Percentiles rank a stretch among this genome's conserved stretches.
Conservation (phyloP, 225 moss, liverwort and hornwort genomes). For the Asterella californica region DNA sequence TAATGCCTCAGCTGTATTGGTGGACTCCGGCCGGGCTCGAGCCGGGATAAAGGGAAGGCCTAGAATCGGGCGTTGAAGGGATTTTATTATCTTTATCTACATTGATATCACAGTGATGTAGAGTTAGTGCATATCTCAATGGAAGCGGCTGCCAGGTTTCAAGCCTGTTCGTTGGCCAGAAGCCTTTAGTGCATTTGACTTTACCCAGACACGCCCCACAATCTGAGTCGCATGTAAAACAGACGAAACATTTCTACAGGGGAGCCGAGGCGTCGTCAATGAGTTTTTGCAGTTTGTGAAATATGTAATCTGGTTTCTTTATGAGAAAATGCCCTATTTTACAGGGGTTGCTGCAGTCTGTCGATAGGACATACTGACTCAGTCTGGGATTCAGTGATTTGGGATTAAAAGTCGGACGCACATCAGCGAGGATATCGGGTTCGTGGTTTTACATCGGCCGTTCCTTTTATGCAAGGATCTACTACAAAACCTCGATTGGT, state of each 20-base stretch:
- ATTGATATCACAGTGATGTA: background rate
- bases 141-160: background rate
- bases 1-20: background rate
- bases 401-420: background rate
- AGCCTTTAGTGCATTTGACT: background rate
- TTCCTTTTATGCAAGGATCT: too few species aligned
- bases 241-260: background rate
- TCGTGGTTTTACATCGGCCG: too few species aligned
- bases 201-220: background rate
- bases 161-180: background rate
- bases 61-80: background rate
- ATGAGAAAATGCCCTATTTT: background rate
- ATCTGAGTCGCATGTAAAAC: background rate
- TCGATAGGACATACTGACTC: background rate
- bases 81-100: background rate
- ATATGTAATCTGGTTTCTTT: background rate
- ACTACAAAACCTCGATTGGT: too few species aligned
- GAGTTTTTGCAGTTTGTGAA: background rate
- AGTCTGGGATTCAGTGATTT: background rate
- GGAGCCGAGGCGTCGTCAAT: background rate
- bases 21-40: background rate
- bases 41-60: background rate
- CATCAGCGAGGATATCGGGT: background rate
- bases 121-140: conserved; percentile 4
- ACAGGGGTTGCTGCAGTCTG: conserved; percentile 7